These are phyloP conservation scores for Carex myosuroides DNA, from an alignment of 176 grass and related monocot species.

Conservation along the genomic window DNA sequence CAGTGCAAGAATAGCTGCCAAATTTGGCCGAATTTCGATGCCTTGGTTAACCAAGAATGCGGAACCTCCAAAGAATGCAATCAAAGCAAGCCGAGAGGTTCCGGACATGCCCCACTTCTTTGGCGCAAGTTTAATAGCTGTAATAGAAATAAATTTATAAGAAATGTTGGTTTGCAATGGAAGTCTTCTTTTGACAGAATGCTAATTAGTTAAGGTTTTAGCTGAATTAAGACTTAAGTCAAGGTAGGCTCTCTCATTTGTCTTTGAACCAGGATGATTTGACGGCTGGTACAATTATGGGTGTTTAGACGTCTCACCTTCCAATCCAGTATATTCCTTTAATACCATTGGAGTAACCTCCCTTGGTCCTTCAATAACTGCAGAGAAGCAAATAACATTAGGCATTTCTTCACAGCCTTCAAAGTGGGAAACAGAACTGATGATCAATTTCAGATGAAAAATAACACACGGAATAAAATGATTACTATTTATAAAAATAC, in stretches of 20 bases:
- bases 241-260: neutral
- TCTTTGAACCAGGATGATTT: neutral
- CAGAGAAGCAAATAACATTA: conserved; percentile 7
- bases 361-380: conserved; percentile 86
- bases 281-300: neutral
- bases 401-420: neutral
- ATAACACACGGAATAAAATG: neutral
- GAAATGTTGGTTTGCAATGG: conserved; percentile 4
- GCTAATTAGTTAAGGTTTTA: neutral
- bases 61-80: conserved; percentile 56
- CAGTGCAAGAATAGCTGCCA: conserved; percentile 63
- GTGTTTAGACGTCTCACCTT: conserved; percentile 42
- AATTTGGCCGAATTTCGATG: conserved; percentile 65
- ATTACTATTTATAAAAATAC: neutral
- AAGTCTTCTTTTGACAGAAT: neutral
- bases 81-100: conserved; percentile 50
- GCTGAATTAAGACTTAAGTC: neutral
- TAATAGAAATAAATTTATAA: conserved; percentile 16
- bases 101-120: conserved; percentile 85
- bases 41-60: conserved; percentile 73
- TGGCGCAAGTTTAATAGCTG: conserved; percentile 74
- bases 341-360: conserved; percentile 74
- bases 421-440: neutral
- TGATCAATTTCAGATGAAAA: neutral
- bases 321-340: conserved; percentile 78